Percentiles rank a stretch among this genome's conserved stretches.
phyloP scores from a whole-genome alignment of 176 grass and related monocot genomes.

The Eleusine indica region DNA sequence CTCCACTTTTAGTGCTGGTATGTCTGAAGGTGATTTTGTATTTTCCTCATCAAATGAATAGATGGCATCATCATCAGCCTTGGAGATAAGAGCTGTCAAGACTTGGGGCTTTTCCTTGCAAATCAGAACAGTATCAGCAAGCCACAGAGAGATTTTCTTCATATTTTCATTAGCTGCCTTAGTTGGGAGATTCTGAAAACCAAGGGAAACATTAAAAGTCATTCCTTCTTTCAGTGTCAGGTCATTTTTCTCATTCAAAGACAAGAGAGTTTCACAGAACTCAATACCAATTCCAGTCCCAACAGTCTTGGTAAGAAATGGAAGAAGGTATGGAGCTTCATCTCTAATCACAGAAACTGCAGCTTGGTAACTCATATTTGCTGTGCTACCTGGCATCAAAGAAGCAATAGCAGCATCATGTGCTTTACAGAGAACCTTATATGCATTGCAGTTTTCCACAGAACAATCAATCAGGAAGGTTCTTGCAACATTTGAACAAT shows the following conservation, averaged over 20 bases:
- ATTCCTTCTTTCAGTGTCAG: slow-evolving; percentile 57
- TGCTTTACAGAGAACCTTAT: slow-evolving; percentile 62
- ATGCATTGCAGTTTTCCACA: slow-evolving; percentile 59
- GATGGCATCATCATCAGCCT: slow-evolving; percentile 52
- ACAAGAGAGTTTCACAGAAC: slow-evolving; percentile 68
- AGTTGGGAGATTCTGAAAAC: slow-evolving; percentile 68
- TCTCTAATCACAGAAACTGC: slow-evolving; percentile 50
- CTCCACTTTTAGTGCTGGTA: too few species aligned
- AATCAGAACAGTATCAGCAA: slow-evolving; percentile 80
- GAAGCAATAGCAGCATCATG: slow-evolving; percentile 66
- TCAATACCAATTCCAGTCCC: slow-evolving; percentile 83
- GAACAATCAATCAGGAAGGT: slow-evolving; percentile 64
- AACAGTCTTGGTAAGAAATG: slow-evolving; percentile 60
- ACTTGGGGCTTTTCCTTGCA: slow-evolving; percentile 55
- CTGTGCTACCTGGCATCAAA: slow-evolving; percentile 47
- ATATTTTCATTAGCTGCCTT: slow-evolving; percentile 51
- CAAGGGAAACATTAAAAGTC: slow-evolving; percentile 86
- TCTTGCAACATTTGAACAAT: slow-evolving; percentile 83
- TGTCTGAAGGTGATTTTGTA: not conserved
- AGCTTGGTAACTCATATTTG: slow-evolving; percentile 58
- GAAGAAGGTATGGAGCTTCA: slow-evolving; percentile 67
- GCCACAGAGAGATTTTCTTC: slow-evolving; percentile 57
- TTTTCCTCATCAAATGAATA: slow-evolving; percentile 71
- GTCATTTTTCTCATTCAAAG: slow-evolving; percentile 68
- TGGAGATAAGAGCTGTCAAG: slow-evolving; percentile 59